Evolutionary conservation across 495 filamentous ascomycete species (phyloP), one percentile per base, ranked within the genome.

Genomic region (Lophiostoma macrostomum): DNA sequence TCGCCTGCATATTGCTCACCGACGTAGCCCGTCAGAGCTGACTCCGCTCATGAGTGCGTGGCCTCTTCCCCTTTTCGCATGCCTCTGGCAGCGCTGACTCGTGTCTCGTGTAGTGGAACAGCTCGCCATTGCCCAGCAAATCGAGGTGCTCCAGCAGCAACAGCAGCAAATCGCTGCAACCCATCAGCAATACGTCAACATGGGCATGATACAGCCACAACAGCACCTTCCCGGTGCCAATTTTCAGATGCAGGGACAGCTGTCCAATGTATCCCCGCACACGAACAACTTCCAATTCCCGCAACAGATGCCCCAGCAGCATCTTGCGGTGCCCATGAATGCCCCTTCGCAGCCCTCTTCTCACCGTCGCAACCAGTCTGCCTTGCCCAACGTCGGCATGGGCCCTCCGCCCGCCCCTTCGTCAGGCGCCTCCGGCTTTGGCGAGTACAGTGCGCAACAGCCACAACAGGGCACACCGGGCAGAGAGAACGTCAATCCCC

Each of bases 41-140:
- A 98, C 93, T 38, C 94, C 94, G 53, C 75, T 98, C 71, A 96
- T 97, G 88, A 95, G 94, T 91, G 91, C 78, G 91, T 86, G 11
- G n/a, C 43, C 50, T 28, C 18, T 11, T 23, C 49, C 45, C 40
- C 31, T 48, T 35, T 13, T 40, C 27, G 27, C n/a, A n/a, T n/a
- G n/a, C n/a, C 39, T 14, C 16, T 35, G 24, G 25, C 3, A 29
- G 16, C 37, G 40, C 28, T 49, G 36, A 47, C 56, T 45, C 8
- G 51, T 52, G 6, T 35, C 40, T 55, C 65, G 64, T 58, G 61
- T 61, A 70, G 64, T 96, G 89, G 93, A 97, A 78, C 94, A 97
- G 84, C 80, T 97, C 62, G 90, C 93, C 66, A 87, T 98, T 71
- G 91, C 96, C 71, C 93, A 97, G 76, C 93, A 98, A 72, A 96